Percentiles rank a stretch among this genome's conserved stretches.
Conservation (phyloP, 345 rosid genomes). For the Gossypium bickii region DNA sequence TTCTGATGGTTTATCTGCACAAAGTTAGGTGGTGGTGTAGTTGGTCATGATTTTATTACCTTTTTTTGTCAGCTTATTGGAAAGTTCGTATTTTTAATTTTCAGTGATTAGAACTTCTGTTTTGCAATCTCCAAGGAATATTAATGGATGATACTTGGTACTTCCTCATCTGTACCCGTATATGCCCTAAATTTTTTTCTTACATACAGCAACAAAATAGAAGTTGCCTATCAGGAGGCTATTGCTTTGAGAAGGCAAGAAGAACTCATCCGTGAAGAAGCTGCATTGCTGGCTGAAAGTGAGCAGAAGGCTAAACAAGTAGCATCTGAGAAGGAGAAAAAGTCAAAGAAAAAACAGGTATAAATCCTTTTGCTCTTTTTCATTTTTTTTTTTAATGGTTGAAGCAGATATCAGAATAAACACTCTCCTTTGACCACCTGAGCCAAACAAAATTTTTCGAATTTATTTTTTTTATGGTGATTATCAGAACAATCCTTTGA, state of each 20-base stretch:
- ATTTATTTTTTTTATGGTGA: neutral
- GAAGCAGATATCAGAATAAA: neutral
- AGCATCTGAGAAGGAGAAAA: constrained; percentile 66
- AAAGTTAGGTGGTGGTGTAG: neutral
- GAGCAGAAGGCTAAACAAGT: constrained; percentile 83
- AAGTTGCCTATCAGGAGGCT: constrained; percentile 91
- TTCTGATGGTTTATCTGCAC: neutral
- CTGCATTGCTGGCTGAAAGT: constrained; percentile 67
- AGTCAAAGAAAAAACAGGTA: constrained; percentile 90
- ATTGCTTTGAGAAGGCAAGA: constrained; percentile 91
- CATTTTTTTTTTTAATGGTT: neutral
- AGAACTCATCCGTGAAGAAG: constrained; percentile 95
- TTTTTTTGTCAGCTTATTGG: neutral
- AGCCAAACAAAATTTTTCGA: neutral
- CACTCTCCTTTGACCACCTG: neutral
- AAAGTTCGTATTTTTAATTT: neutral
- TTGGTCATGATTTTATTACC: neutral
- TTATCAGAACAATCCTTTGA: neutral
- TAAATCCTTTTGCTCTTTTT: neutral
- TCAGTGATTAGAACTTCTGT: neutral
- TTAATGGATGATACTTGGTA: neutral
- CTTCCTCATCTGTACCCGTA: neutral
- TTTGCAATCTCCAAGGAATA: neutral
- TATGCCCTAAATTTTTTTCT: constrained; percentile 12
- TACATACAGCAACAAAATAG: constrained; percentile 68